Conservation (phyloP, 2,329 filamentous ascomycete genomes). For the Stachybotrys echinatus region DNA sequence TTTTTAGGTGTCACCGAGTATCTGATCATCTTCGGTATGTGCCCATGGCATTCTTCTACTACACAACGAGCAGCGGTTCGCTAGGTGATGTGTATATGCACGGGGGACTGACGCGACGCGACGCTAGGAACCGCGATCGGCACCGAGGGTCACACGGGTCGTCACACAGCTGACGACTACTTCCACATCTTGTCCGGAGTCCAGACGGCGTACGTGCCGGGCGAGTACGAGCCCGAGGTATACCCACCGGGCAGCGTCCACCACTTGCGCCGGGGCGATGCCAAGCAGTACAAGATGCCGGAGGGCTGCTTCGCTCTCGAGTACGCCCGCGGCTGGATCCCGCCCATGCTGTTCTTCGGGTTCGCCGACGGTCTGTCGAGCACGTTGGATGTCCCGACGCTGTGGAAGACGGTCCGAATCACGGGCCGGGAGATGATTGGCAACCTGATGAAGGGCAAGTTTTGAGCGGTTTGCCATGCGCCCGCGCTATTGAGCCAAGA, state of each 20-base stretch:
- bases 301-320: conserved; percentile 74
- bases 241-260: conserved; percentile 67
- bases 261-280: conserved; percentile 63
- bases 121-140: conserved; percentile 61
- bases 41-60: neutral
- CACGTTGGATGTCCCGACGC: conserved; percentile 78
- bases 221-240: conserved; percentile 61
- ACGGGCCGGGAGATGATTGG: conserved; percentile 72
- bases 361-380: conserved; percentile 75
- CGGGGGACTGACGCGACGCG: neutral
- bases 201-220: conserved; percentile 69
- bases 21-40: conserved; percentile 72
- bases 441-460: conserved; percentile 67
- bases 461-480: conserved; percentile 38
- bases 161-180: conserved; percentile 90
- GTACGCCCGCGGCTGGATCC: conserved; percentile 85
- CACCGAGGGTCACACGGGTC: conserved; percentile 82
- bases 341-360: conserved; percentile 86
- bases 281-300: conserved; percentile 82
- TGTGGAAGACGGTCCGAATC: conserved; percentile 72
- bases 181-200: conserved; percentile 83
- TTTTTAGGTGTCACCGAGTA: conserved; percentile 72
- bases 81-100: conserved; percentile 7
- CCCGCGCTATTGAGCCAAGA: neutral
- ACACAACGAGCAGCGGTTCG: neutral